Base-by-base conservation (phyloP, 2,329 filamentous ascomycete species). In the Alternaria sp. region DNA sequence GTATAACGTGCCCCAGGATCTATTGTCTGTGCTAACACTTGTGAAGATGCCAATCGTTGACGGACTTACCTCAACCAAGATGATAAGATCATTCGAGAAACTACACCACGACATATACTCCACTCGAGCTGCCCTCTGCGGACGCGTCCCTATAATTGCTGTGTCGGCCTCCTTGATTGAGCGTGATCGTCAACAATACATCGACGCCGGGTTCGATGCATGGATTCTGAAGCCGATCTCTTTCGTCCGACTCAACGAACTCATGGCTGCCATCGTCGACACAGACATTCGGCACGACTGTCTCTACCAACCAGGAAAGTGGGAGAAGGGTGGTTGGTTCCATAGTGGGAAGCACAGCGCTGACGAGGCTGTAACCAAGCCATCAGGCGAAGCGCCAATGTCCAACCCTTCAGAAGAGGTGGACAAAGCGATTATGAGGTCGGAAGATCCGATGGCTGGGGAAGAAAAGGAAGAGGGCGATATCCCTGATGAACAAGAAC, bases 191-290 rank as follows among this genome's bases (percentile, higher is more conserved):
- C 81, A 88, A 39, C 84, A 78, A 0, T 97, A 96, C 66, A 85
- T 92, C 41, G 83, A 90, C 42, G 87, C 88, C 6, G 93, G 93
- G 0, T 96, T 96, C 66, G 92, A 96, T 66, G 93, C 90, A 24
- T 96, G 92, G 92, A 93, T 97, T 26, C 80, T 96, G 56, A 96
- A 96, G 71, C 92, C 92, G 0, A 90, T 96, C 42, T 88, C 94
- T 60, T 96, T 96, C 72, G 86, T 87, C 65, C 84, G 92, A 8
- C 81, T 96, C 0, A 86, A 86, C 58, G 82, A 84, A 23, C 81
- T 96, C 7, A 82, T 96, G 54, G 76, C 80, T 1, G 92, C 91
- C 1, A 90, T 95, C 37, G 82, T 86, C 3, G 84, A 91, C 44
- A 79, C 84, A 0, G 78, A 84, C 0, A 78, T 83, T 0, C 83